phyloP scores from a whole-genome alignment of 2,329 filamentous ascomycete genomes.

The Colletotrichum liriopes region DNA sequence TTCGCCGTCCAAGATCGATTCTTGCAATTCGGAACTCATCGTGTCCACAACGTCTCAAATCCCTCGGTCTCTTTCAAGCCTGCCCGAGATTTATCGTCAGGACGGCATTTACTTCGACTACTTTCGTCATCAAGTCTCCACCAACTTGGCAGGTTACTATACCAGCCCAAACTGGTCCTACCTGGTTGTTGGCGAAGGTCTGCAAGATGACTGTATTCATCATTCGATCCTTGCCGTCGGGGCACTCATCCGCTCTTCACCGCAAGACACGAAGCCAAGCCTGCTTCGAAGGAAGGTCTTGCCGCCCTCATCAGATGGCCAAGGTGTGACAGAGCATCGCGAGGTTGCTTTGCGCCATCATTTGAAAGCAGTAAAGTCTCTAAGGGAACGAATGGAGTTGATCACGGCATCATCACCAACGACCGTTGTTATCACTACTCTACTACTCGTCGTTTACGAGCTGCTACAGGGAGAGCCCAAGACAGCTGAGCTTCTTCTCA shows the following conservation, averaged over 20 bases:
- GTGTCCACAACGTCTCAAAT: not conserved
- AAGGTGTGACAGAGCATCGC: slow-evolving; percentile 20
- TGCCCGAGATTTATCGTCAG: slow-evolving; percentile 20
- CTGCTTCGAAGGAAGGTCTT: not conserved
- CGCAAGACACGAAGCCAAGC: slow-evolving; percentile 1
- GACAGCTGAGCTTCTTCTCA: slow-evolving; percentile 34
- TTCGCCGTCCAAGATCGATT: not conserved
- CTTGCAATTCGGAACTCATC: not conserved
- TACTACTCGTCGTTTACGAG: slow-evolving; percentile 42
- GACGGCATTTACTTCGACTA: slow-evolving; percentile 35
- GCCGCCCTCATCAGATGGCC: not conserved
- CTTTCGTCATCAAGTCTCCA: slow-evolving; percentile 30
- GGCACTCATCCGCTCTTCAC: slow-evolving; percentile 18
- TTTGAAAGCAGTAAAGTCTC: slow-evolving; percentile 19
- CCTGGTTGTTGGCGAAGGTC: slow-evolving; percentile 27
- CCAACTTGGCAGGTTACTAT: slow-evolving; percentile 26
- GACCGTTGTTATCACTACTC: slow-evolving; percentile 33
- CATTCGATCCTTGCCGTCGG: slow-evolving; percentile 34
- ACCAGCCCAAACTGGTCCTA: slow-evolving; percentile 30
- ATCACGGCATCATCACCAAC: slow-evolving; percentile 28
- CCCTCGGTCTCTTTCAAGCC: slow-evolving; percentile 4
- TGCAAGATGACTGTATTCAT: slow-evolving; percentile 35
- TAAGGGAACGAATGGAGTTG: slow-evolving; percentile 24
- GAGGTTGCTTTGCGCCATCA: slow-evolving; percentile 33
- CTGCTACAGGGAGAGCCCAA: slow-evolving; percentile 39